Base-by-base conservation (phyloP, 1,139 yeast genomes). In the Kodamaea suecica region DNA sequence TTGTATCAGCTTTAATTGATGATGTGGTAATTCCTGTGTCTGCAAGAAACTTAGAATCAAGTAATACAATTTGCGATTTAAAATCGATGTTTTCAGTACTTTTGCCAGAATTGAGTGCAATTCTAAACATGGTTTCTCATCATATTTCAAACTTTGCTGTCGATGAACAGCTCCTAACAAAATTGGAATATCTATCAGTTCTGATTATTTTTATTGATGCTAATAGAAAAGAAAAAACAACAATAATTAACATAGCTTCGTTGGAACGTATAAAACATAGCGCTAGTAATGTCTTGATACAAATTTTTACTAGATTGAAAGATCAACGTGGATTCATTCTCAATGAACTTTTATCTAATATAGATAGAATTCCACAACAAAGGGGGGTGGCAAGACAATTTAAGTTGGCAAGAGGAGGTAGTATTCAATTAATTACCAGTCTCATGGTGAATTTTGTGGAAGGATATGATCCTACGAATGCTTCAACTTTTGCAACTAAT, bases 271-370 rank as follows among this genome's bases (percentile, higher is more conserved):
- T 72, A 28, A 54, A 64, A 42, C 52, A 55, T 5, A 45, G 57
- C 8, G 55, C 61, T 26, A 62, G 74, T 42, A 52, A 62, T 3
- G 48, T 76, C 1, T 40, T 81, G 1, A 47, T 66, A 1, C 49
- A 63, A 1, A 64, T 82, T 6, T 82, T 78, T 51, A 55, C 63
- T 17, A 49, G 49, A 8, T 58, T 69, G 27, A 57, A 64, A 0
- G 70, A 67, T 28, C 94, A 84, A 48, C 62, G 84, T 36, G 58
- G 59, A 1, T 81, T 80, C 48, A 64, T 85, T 6, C 46, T 84
- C 9, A 73, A 73, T 33, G 92, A 85, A 49, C 50, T 83, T 3
- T 47, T 82, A n/a, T 55, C 70, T 3, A 72, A 71, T 36, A 58
- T 78, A 38, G 73, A 70, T 31, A 68, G 63, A 30, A 50, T 80